Base-by-base conservation (phyloP, 2,329 filamentous ascomycete species). In the Hypoxylon sp. region DNA sequence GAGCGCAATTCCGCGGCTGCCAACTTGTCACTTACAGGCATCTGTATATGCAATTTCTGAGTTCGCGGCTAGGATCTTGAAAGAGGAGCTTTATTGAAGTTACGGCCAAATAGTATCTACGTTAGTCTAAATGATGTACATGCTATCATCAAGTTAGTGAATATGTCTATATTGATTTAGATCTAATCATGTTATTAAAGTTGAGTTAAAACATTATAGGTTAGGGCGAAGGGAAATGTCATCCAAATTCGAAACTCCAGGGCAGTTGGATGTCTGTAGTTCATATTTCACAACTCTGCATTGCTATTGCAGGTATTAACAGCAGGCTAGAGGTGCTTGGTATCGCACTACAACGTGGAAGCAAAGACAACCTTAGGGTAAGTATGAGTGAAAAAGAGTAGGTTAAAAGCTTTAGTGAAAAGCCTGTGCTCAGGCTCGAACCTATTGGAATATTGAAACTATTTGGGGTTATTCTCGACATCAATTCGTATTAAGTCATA, bases 1-100 rank as follows among this genome's bases (percentile, higher is more conserved):
- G 3, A 69, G 64, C 30, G 65, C 68, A 1, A 37, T 71, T 8
- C 73, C 73, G 0, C 33, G 54, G 17, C 53, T 72, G 2, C 40
- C 71, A 2, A 70, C 73, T 20, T 72, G 71, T 30, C 73, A 72
- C 44, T 25, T 69, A 6, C 69, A 72, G 46, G 67, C 69, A 0
- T 61, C 63, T 14, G 58, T 72, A 6, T 71, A 73, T 11, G 66
- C 71, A 27, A 14, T 73, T 6, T 67, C 68, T 14, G 59, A 73
- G 50, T 61, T 68, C 22, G 65, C 65, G 27, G 56, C 65, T 48
- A 48, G 73, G 68, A 48, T 64, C 20, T 37, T 68, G 2, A 64
- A 64, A 25, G 51, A 68, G 4, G 60, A 64, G 40, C 37, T 66
- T 6, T 54, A 49, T 25, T 53, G 46, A 42, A 25, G 3, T 11